Percentiles rank a stretch among this genome's conserved stretches.
Evolutionary conservation across 257 asterid species (phyloP).

Genomic region (Solanum acaule): DNA sequence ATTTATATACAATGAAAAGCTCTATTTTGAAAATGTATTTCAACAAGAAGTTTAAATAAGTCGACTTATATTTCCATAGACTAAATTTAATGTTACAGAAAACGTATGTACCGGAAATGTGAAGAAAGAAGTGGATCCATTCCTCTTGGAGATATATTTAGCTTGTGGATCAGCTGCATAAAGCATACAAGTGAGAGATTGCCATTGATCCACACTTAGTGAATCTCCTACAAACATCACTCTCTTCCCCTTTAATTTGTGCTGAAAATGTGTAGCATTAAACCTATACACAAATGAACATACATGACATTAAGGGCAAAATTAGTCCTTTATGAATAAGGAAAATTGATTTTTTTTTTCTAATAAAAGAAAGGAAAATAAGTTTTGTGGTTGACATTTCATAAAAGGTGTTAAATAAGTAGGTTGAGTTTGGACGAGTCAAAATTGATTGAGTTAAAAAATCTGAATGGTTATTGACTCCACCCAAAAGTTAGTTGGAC

Average conservation of each 20-base stretch:
- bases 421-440: neutral
- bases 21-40: neutral
- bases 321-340: neutral
- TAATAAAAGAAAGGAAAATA: too few relatives aligned
- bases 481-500: neutral
- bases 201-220: constrained; percentile 25
- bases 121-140: constrained; percentile 6
- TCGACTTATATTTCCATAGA: neutral
- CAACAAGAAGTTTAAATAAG: neutral
- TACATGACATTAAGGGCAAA: neutral
- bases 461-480: neutral
- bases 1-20: neutral
- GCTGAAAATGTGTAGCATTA: constrained; percentile 3
- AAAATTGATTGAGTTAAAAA: neutral
- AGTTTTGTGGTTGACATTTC: neutral
- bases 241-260: constrained; percentile 4
- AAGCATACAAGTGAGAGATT: constrained; percentile 33
- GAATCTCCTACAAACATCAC: constrained; percentile 36
- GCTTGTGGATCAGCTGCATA: constrained; percentile 9
- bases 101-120: constrained; percentile 12
- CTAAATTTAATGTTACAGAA: neutral
- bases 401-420: neutral
- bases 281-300: constrained; percentile 5
- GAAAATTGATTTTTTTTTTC: neutral
- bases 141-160: neutral